A percentile compares a stretch with the other conserved stretches of the same genome.
Conservation (phyloP, 352 stramenopile species). For the Thalassiosira hispida region DNA sequence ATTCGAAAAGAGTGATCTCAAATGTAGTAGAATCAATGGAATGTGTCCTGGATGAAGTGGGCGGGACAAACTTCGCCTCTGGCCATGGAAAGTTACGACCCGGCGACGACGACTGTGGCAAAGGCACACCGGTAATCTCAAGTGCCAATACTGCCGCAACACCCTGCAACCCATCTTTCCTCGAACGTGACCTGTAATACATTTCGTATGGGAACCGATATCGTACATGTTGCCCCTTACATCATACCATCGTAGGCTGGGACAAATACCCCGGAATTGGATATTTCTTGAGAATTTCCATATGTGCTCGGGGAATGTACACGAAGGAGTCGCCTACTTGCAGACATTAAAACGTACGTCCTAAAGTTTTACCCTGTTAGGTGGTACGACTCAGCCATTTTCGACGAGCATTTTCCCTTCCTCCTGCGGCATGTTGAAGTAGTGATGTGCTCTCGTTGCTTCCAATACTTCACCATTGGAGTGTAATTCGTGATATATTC, state of each 20-base stretch:
- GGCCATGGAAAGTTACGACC: slow-evolving; percentile 72
- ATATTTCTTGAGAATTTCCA: slow-evolving; percentile 70
- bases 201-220: slow-evolving; percentile 80
- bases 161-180: slow-evolving; percentile 48
- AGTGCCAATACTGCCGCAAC: slow-evolving; percentile 79
- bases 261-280: slow-evolving; percentile 46
- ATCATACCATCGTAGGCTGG: slow-evolving; percentile 78
- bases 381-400: slow-evolving; percentile 68
- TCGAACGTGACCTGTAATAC: slow-evolving; percentile 44
- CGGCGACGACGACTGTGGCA: slow-evolving; percentile 30
- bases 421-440: slow-evolving; percentile 64
- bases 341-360: slow-evolving; percentile 68
- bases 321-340: slow-evolving; percentile 82
- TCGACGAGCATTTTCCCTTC: slow-evolving; percentile 45
- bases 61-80: slow-evolving; percentile 61
- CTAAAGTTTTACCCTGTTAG: slow-evolving; percentile 56
- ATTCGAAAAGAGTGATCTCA: slow-evolving; percentile 81
- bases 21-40: slow-evolving; percentile 54
- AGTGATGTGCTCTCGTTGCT: slow-evolving; percentile 65
- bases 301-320: slow-evolving; percentile 80
- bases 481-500: slow-evolving; percentile 37
- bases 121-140: slow-evolving; percentile 74
- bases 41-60: slow-evolving; percentile 38
- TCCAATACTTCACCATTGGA: slow-evolving; percentile 71
- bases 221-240: slow-evolving; percentile 64